These are phyloP conservation scores for Cyclostephanos tholiformis DNA, from an alignment of 108 stramenopile genomes.

Conservation along the genomic window DNA sequence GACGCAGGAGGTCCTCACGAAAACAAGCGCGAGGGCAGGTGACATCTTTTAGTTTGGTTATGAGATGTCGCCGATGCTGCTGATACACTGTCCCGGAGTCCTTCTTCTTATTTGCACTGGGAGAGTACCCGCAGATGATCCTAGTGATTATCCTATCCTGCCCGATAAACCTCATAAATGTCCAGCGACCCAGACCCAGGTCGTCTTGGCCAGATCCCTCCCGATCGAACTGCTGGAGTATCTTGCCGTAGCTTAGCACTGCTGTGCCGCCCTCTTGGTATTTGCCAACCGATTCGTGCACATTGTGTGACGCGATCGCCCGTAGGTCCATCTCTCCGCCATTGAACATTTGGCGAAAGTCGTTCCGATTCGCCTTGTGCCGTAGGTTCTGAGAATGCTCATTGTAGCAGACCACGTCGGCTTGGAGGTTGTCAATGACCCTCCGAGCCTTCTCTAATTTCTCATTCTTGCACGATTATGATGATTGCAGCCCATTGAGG, in stretches of 20 bases:
- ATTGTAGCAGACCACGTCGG: conserved; percentile 3
- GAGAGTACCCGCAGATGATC: neutral
- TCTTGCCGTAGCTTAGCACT: neutral
- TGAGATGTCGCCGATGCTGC: conserved; percentile 1
- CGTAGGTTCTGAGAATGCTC: conserved; percentile 12
- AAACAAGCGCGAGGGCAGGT: conserved; percentile 11
- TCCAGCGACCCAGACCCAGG: conserved; percentile 7
- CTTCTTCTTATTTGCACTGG: neutral
- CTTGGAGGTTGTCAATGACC: conserved; percentile 6
- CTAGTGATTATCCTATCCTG: neutral
- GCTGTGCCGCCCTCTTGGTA: conserved; percentile 17
- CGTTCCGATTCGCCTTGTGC: neutral
- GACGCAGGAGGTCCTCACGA: too few relatives aligned
- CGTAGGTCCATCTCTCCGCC: conserved; percentile 4
- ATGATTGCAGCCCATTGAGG: too few relatives aligned
- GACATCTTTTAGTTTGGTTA: conserved; percentile 2
- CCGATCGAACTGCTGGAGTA: conserved; percentile 2
- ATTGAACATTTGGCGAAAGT: too few relatives aligned
- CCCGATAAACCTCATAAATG: conserved; percentile 6
- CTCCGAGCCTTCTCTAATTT: neutral
- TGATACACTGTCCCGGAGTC: neutral
- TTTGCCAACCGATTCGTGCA: conserved; percentile 4
- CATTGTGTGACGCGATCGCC: conserved; percentile 9
- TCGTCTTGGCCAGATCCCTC: conserved; percentile 4
- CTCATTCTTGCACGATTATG: neutral